Evolutionary conservation across 2,329 filamentous ascomycete genomes (phyloP).

Genomic region (Arthrobotrys iridis): DNA sequence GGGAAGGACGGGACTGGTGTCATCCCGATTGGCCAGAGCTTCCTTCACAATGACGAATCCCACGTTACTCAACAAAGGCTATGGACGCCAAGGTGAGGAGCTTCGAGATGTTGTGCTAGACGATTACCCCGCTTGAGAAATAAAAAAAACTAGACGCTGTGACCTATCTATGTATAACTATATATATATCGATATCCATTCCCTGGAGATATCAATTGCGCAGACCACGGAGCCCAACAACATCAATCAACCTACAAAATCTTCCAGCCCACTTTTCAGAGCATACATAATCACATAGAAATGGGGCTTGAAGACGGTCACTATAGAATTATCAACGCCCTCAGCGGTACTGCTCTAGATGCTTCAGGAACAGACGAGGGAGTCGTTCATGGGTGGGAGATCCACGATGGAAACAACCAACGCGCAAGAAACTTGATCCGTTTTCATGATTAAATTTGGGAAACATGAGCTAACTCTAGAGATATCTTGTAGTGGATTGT

Average conservation of each 20-base stretch:
- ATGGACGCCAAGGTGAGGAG: not conserved
- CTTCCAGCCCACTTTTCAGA: no score
- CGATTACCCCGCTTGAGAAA: not conserved
- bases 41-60: not conserved
- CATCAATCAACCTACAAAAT: no score
- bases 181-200: no score
- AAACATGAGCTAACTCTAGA: no score
- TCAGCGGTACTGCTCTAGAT: not conserved
- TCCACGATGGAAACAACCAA: not conserved
- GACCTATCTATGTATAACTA: no score
- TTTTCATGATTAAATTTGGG: not conserved
- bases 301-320: conserved; percentile 10
- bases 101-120: not conserved
- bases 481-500: conserved; percentile 7
- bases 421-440: not conserved
- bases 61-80: not conserved
- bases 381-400: not conserved
- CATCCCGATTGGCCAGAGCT: not conserved
- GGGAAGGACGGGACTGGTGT: not conserved
- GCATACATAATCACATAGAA: no score
- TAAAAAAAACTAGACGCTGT: no score
- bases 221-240: no score
- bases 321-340: conserved; percentile 4
- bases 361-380: not conserved
- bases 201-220: no score